These are phyloP conservation scores for Hypoxylon lienhwacheense DNA, from an alignment of 495 filamentous ascomycete species.

Conservation along the genomic window DNA sequence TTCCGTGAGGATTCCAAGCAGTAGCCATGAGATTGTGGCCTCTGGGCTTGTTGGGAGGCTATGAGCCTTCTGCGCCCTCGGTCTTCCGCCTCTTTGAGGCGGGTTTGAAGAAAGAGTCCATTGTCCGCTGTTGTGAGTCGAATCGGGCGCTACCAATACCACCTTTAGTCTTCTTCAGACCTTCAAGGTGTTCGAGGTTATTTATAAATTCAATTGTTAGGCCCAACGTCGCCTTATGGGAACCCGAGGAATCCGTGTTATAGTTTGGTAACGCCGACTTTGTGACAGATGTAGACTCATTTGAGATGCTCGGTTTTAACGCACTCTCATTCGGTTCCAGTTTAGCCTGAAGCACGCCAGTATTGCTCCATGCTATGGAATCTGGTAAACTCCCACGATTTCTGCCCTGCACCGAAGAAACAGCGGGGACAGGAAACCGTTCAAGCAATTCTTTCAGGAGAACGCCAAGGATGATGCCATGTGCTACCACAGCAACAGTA, in stretches of 20 bases:
- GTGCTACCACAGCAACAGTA: constrained; percentile 68
- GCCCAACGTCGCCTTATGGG: neutral
- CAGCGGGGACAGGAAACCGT: constrained; percentile 47
- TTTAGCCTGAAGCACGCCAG: constrained; percentile 40
- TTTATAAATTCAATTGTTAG: constrained; percentile 42
- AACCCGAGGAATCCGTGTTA: neutral
- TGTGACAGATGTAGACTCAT: neutral
- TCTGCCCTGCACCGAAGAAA: constrained; percentile 35
- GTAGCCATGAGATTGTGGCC: neutral
- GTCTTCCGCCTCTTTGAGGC: constrained; percentile 54
- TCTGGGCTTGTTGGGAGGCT: neutral
- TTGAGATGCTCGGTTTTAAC: neutral
- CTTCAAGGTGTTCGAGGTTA: constrained; percentile 65
- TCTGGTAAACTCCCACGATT: constrained; percentile 26
- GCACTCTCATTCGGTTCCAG: constrained; percentile 2
- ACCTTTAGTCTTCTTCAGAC: constrained; percentile 72
- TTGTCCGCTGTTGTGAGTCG: constrained; percentile 69
- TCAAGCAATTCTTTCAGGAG: constrained; percentile 65
- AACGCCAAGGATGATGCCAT: constrained; percentile 74
- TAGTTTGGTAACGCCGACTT: neutral
- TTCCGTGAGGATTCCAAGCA: neutral
- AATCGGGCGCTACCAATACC: constrained; percentile 75
- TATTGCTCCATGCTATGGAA: constrained; percentile 48
- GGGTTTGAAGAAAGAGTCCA: constrained; percentile 71
- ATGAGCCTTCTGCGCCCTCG: constrained; percentile 13